Base-by-base conservation (phyloP, 306 rosid species). In the Prosopis cineraria region DNA sequence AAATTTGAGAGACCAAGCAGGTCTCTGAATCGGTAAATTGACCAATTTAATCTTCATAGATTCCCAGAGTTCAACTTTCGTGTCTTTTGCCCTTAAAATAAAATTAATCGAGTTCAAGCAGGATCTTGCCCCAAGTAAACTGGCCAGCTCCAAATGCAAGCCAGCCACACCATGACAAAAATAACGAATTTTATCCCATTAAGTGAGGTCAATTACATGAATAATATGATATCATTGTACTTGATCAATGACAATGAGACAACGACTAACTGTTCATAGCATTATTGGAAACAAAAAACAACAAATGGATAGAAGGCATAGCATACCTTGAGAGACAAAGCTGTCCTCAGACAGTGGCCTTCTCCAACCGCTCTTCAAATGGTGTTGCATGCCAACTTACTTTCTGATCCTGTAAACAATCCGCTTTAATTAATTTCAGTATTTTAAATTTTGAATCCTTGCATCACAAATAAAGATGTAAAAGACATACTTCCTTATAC, bases 381-480 rank as follows among this genome's bases (percentile, higher is more conserved):
- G 98, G 96, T 7, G 98, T 96, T 0, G 98, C 98, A 44, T 96
- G 99, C 99, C 99, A 96, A 77, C 89, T 92, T 73, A 96, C 97
- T 78, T 83, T 96, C 86, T 96, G 99, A 79, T 96, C 97, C 99
- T 96, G 86, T 0, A 59, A 50, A 72, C 50, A 77, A 50, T 72
- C 76, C 71, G 25, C 44, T 68, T 60, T 44, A 56, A 27, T 77
- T 30, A 78, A 58, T 76, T 58, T 66, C 47, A 71, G 29, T 65
- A 50, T 67, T 72, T 30, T n/a, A 44, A 41, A 59, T 39, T 67
- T 37, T 6, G 33, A 80, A 72, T 19, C 31, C 45, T 34, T 63
- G 72, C 43, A 19, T 55, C 33, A 39, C 19, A 74, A 62, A 59
- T 27, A 44, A 75, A 6, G 22, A 69, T 71, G 69, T 50, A 17